Conservation (phyloP, 139 green algal species). For the Closterium sp. region DNA sequence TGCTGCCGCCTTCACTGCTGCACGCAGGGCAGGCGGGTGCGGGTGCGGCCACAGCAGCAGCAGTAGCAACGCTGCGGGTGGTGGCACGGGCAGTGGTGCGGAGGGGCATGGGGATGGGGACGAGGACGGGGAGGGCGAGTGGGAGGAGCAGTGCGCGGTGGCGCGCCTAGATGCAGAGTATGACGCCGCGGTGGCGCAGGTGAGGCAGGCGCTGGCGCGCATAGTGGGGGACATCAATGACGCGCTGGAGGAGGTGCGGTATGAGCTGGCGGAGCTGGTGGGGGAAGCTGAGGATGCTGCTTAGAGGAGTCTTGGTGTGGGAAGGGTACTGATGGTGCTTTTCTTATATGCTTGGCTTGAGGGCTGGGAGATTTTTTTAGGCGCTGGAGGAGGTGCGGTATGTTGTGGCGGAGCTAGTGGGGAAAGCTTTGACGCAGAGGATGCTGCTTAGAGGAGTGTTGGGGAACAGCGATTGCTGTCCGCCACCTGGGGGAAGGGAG, state of each 20-base stretch:
- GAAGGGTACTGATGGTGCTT: too few relatives aligned
- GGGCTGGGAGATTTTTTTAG: too few relatives aligned
- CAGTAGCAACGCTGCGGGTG: not conserved
- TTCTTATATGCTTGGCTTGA: too few relatives aligned
- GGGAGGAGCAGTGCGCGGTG: not conserved
- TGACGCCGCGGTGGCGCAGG: not conserved
- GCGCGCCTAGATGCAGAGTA: not conserved
- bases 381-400: too few relatives aligned
- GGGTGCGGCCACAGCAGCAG: not conserved
- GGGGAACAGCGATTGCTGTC: too few relatives aligned
- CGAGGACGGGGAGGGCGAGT: not conserved
- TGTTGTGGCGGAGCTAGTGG: too few relatives aligned
- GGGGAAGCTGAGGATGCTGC: too few relatives aligned
- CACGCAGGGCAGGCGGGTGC: not conserved
- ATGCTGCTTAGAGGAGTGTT: too few relatives aligned
- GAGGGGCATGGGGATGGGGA: not conserved
- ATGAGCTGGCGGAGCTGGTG: too few relatives aligned
- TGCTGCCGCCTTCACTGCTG: not conserved
- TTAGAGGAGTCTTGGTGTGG: too few relatives aligned
- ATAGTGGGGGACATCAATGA: not conserved
- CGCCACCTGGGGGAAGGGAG: too few relatives aligned
- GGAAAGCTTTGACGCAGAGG: too few relatives aligned
- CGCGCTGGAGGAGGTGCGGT: not conserved
- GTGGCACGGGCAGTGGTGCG: not conserved
- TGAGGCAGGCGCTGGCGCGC: not conserved